Evolutionary conservation across 192 early-diverging fungal species (phyloP).

Genomic region (Linnemannia zychae): DNA sequence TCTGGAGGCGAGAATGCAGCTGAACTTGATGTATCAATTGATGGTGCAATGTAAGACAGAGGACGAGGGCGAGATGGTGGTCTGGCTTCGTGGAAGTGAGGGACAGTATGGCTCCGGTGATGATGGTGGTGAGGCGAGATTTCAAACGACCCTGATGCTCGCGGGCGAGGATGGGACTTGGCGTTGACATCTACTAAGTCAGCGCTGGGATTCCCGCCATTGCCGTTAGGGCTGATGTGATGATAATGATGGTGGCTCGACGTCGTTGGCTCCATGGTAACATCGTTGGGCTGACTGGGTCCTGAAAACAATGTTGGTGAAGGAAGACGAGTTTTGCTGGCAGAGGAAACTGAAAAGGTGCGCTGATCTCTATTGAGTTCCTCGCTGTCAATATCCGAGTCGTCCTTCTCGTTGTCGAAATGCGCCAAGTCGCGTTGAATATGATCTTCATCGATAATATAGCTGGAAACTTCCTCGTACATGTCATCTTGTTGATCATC

Average conservation of each 20-base stretch:
- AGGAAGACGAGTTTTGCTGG: slow-evolving; percentile 25
- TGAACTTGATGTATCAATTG: slow-evolving; percentile 11
- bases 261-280: not conserved
- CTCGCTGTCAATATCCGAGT: slow-evolving; percentile 2
- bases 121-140: slow-evolving; percentile 7
- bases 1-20: slow-evolving; percentile 29
- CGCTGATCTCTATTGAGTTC: not conserved
- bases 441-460: not conserved
- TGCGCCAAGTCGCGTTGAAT: not conserved
- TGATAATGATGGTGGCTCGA: not conserved
- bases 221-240: not conserved
- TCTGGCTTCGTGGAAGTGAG: slow-evolving; percentile 8
- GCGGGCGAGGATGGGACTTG: not conserved
- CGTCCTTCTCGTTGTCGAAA: slow-evolving; percentile 25
- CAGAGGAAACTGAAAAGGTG: not conserved
- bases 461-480: slow-evolving; percentile 16
- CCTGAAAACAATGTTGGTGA: slow-evolving; percentile 36
- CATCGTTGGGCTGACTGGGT: slow-evolving; percentile 5
- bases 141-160: not conserved
- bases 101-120: slow-evolving; percentile 20
- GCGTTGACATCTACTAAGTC: not conserved
- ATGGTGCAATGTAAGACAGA: slow-evolving; percentile 7
- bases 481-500: not conserved
- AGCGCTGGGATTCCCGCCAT: too few species aligned
- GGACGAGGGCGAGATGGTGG: not conserved